Percentiles rank a stretch among this genome's conserved stretches.
Conservation (phyloP, 306 rosid genomes). For the Vachellia pachyceras region DNA sequence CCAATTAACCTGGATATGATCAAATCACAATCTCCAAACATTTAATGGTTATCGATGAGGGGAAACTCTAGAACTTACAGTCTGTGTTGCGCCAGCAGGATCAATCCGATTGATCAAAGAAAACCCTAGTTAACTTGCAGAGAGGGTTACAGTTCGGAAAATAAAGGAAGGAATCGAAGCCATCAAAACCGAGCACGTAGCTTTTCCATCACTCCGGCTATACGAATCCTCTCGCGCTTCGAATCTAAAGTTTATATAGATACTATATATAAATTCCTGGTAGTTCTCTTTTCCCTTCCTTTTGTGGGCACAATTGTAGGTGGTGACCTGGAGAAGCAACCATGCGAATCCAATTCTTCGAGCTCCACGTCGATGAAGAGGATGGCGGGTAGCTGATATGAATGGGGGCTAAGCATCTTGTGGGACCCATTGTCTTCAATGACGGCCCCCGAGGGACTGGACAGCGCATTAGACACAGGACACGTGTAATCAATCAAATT, state of each 20-base stretch:
- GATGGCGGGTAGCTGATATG: background rate
- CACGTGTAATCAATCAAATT: background rate
- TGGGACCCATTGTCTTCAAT: background rate
- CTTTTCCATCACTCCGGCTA: slow-evolving; percentile 10
- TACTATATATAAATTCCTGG: background rate
- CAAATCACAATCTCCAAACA: slow-evolving; percentile 23
- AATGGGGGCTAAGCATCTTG: background rate
- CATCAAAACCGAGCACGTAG: slow-evolving; percentile 33
- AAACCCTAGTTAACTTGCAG: slow-evolving; percentile 64
- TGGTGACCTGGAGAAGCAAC: slow-evolving; percentile 30
- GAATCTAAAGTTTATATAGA: background rate
- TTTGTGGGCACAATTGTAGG: background rate
- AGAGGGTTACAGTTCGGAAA: background rate
- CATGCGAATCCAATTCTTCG: slow-evolving; percentile 36
- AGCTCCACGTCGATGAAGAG: background rate
- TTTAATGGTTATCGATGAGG: background rate
- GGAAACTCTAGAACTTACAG: slow-evolving; percentile 50
- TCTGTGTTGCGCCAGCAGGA: slow-evolving; percentile 42
- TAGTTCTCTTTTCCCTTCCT: background rate
- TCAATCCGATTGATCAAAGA: slow-evolving; percentile 43
- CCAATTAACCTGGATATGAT: background rate
- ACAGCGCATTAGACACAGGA: background rate
- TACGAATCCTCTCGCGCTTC: background rate
- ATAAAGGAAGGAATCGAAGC: slow-evolving; percentile 16
- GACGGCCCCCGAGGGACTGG: background rate